Conservation (phyloP, 2,329 filamentous ascomycete genomes). For the Talaromyces sp. region DNA sequence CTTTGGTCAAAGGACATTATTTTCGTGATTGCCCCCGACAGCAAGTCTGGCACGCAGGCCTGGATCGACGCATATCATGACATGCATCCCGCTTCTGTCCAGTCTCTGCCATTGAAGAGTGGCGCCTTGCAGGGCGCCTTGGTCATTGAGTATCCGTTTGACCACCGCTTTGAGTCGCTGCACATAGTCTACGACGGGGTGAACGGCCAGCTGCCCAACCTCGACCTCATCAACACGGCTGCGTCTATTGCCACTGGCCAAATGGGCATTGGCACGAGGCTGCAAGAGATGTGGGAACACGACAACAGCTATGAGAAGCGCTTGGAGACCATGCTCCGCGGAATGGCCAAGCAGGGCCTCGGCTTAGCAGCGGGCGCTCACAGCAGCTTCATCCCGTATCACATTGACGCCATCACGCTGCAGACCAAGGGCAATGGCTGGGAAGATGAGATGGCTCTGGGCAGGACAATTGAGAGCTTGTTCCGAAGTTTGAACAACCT, state of each 20-base stretch:
- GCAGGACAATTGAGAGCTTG: slow-evolving; percentile 80
- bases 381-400: slow-evolving; percentile 94
- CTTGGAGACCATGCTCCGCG: slow-evolving; percentile 80
- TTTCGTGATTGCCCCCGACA: slow-evolving; percentile 82
- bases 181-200: slow-evolving; percentile 93
- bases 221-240: slow-evolving; percentile 93
- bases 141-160: slow-evolving; percentile 87
- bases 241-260: slow-evolving; percentile 82
- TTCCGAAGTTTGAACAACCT: slow-evolving; percentile 95
- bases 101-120: slow-evolving; percentile 79
- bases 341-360: slow-evolving; percentile 87
- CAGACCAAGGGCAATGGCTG: slow-evolving; percentile 86
- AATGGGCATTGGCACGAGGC: slow-evolving; percentile 77
- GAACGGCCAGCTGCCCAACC: slow-evolving; percentile 91
- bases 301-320: slow-evolving; percentile 73
- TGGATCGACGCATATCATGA: slow-evolving; percentile 99
- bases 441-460: slow-evolving; percentile 97
- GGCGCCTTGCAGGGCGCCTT: slow-evolving; percentile 89
- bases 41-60: slow-evolving; percentile 82
- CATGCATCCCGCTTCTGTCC: slow-evolving; percentile 67
- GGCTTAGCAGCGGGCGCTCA: slow-evolving; percentile 87
- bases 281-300: slow-evolving; percentile 82
- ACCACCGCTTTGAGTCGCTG: slow-evolving; percentile 76
- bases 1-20: slow-evolving; percentile 99
- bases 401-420: slow-evolving; percentile 91